A percentile compares a stretch with the other conserved stretches of the same genome.
Conservation (phyloP, 257 asterid genomes). For the Apocynum venetum region DNA sequence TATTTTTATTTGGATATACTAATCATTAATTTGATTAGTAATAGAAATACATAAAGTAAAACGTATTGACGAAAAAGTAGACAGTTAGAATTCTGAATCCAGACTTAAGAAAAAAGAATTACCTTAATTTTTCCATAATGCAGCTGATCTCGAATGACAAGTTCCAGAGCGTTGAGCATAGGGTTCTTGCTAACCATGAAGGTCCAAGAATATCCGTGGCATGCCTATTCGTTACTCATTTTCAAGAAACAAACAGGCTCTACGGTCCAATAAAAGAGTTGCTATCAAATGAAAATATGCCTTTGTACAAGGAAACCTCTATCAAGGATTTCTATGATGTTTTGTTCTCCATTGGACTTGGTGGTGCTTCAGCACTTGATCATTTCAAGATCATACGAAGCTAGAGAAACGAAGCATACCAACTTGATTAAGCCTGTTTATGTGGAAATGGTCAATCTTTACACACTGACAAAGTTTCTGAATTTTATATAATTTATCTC, state of each 20-base stretch:
- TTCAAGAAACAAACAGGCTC: conserved; percentile 19
- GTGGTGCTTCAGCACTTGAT: background rate
- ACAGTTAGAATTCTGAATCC: no score
- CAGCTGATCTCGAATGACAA: conserved; percentile 65
- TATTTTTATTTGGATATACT: no score
- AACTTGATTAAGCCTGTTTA: no score
- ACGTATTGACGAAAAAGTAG: no score
- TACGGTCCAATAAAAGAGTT: conserved; percentile 54
- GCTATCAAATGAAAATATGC: conserved; percentile 36
- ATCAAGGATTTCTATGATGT: conserved; percentile 34
- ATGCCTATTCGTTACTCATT: conserved; percentile 51
- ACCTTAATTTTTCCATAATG: background rate
- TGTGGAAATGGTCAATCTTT: no score
- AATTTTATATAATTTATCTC: no score
- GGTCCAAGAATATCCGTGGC: conserved; percentile 64
- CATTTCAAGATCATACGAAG: background rate
- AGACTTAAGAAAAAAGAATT: background rate
- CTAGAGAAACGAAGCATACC: background rate
- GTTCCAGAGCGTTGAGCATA: conserved; percentile 68
- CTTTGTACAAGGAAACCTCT: conserved; percentile 41
- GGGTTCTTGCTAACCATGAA: conserved; percentile 37
- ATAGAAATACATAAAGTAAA: no score
- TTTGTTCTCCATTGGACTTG: background rate
- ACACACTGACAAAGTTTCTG: no score
- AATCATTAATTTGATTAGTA: no score